Evolutionary conservation across 495 filamentous ascomycete species (phyloP).

Genomic region (Tetracladium marchalianum): DNA sequence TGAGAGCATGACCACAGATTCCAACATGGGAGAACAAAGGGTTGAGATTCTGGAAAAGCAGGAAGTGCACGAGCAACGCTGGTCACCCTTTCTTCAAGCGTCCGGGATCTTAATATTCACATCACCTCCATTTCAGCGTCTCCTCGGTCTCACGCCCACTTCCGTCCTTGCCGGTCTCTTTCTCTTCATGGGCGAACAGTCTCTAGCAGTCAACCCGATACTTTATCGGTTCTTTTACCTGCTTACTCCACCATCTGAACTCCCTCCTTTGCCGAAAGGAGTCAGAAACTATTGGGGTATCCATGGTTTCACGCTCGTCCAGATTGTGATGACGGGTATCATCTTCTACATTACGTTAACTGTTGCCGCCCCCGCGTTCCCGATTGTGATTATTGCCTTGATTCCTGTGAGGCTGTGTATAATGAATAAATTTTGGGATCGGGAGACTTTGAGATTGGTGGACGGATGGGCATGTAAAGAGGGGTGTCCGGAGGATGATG

Average conservation of each 20-base stretch:
- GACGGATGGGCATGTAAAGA: constrained; percentile 64
- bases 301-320: constrained; percentile 52
- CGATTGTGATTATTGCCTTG: constrained; percentile 54
- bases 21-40: constrained; percentile 28
- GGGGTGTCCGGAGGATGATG: constrained; percentile 53
- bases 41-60: constrained; percentile 26
- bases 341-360: constrained; percentile 61
- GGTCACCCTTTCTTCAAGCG: constrained; percentile 55
- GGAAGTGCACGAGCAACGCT: constrained; percentile 56
- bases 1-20: constrained; percentile 24
- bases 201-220: constrained; percentile 58
- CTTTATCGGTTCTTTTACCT: constrained; percentile 53
- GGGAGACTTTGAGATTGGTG: constrained; percentile 52
- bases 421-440: constrained; percentile 55
- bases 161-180: constrained; percentile 61
- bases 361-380: constrained; percentile 53
- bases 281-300: constrained; percentile 42
- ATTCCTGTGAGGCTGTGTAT: constrained; percentile 52
- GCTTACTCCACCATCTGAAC: constrained; percentile 53
- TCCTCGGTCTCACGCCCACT: constrained; percentile 58
- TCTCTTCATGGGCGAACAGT: constrained; percentile 67
- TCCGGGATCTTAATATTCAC: constrained; percentile 51
- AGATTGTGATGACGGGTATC: constrained; percentile 48
- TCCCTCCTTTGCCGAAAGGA: constrained; percentile 43
- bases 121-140: constrained; percentile 57